Base-by-base conservation (phyloP, 768 basidiomycete species). In the Trametes villosa region DNA sequence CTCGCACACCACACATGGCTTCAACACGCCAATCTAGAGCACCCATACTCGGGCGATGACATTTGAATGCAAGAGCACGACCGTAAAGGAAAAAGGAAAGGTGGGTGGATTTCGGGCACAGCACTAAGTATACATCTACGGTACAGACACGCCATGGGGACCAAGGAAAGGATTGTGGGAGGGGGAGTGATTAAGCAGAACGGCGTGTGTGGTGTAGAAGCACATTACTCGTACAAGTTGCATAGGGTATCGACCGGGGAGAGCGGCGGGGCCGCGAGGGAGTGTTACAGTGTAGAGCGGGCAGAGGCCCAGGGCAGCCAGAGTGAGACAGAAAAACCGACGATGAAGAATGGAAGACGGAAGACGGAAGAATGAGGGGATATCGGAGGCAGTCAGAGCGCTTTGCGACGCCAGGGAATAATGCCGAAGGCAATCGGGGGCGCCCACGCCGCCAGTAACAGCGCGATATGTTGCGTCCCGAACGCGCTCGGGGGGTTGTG, bases 391-490 rank as follows among this genome's bases (percentile, higher is more conserved):
- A 46, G 48, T 50, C 58, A 61, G 41, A 31, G 50, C 4, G 41
- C 18, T 33, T 44, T 55, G 47, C 60, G 65, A 41, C 58, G 34
- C 61, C 61, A 63, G 9, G 61, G 65, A 11, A 57, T 54, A 17
- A 57, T 30, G 82, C 86, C 80, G 64, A 88, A 83, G 34, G 86
- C 67, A 22, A 88, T 33, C 11, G 75, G 73, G 9, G 87, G 87
- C 7, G 79, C 83, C 87, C 86, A 89, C 11, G 78, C 85, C 9
- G 76, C 78, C 26, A 87, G 71, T 18, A 89, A 65, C 45, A 89
- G 68, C 38, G 85, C 83, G 55, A 89, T 67, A 68, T 89, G 85
- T 60, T 89, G 87, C 29, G 86, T 83, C 27, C 86, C 87, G 64
- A 89, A 82, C 4, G 86, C 74, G 15, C 79, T 72, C 2, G 87